These are phyloP conservation scores for Neurospora crassa DNA, from an alignment of 2,329 filamentous ascomycete species.

Conservation along the genomic window DNA sequence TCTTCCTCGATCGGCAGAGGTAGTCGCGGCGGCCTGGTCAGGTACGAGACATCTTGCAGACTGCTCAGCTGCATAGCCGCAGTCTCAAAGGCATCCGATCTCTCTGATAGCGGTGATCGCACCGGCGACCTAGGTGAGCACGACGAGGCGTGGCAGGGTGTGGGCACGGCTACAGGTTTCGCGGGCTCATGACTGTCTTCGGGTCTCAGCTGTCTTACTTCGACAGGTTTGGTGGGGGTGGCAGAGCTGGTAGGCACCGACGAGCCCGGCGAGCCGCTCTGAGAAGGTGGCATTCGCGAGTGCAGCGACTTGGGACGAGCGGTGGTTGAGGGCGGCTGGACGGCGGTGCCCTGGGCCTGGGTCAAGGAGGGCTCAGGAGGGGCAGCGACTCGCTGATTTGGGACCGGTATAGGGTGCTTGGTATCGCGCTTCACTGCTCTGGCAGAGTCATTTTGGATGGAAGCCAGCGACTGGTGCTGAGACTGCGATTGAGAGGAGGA, in stretches of 20 bases:
- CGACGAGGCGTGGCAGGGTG: constrained; percentile 27
- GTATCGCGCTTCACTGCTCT: constrained; percentile 30
- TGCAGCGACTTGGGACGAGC: constrained; percentile 36
- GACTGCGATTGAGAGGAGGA: constrained; percentile 6
- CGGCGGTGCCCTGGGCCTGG: constrained; percentile 44
- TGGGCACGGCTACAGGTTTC: constrained; percentile 51
- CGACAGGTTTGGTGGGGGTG: constrained; percentile 24
- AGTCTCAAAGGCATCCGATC: constrained; percentile 28
- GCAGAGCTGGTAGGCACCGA: constrained; percentile 19
- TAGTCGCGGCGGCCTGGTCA: constrained; percentile 70
- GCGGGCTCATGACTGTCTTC: constrained; percentile 28
- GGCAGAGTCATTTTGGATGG: constrained; percentile 16
- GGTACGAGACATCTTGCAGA: constrained; percentile 53
- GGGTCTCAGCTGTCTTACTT: constrained; percentile 24
- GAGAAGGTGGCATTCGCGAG: constrained; percentile 38
- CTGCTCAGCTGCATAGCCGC: constrained; percentile 44
- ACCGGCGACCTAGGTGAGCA: constrained; percentile 21
- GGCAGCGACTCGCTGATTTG: constrained; percentile 46
- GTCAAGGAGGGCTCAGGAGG: constrained; percentile 54
- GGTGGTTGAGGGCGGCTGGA: constrained; percentile 30
- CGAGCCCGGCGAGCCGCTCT: constrained; percentile 36
- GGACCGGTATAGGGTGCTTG: constrained; percentile 45
- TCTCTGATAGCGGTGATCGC: constrained; percentile 24
- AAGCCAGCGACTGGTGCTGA: constrained; percentile 3
- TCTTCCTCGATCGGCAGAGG: constrained; percentile 93